Conservation (phyloP, 2,329 filamentous ascomycete genomes). For the Aspergillus novofumigatus region DNA sequence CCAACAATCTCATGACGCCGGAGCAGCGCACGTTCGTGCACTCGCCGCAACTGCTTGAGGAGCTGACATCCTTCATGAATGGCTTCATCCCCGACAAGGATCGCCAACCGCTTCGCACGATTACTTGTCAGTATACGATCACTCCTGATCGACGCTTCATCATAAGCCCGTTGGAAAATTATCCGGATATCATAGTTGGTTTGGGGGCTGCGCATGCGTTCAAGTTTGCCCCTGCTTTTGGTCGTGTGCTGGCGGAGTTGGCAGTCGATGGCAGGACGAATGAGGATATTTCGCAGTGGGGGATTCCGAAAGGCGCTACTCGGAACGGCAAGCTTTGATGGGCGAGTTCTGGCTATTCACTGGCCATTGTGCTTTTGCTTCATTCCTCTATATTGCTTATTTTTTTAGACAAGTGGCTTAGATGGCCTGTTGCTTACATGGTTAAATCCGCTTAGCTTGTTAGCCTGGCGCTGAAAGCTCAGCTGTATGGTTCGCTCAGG, state of each 20-base stretch:
- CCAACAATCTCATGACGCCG: constrained; percentile 23
- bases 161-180: constrained; percentile 21
- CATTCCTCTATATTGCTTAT: too few species aligned
- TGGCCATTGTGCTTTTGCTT: too few species aligned
- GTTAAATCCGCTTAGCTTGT: too few species aligned
- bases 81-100: constrained; percentile 19
- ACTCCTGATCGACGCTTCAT: constrained; percentile 26
- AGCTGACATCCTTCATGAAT: constrained; percentile 19
- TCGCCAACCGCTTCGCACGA: constrained; percentile 21
- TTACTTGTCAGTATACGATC: constrained; percentile 28
- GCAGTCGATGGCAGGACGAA: neutral
- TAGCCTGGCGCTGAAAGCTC: too few species aligned
- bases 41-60: constrained; percentile 18
- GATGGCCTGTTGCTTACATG: too few species aligned
- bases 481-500: too few species aligned
- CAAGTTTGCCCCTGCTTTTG: neutral
- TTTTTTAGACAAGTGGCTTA: too few species aligned
- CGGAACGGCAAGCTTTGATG: neutral
- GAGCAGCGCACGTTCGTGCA: constrained; percentile 27
- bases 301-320: neutral
- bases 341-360: too few species aligned
- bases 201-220: neutral
- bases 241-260: neutral
- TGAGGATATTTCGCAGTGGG: neutral
- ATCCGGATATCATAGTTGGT: neutral